These are phyloP conservation scores for Teratosphaeria pseudoeucalypti DNA, from an alignment of 2,329 filamentous ascomycete species.

Conservation along the genomic window DNA sequence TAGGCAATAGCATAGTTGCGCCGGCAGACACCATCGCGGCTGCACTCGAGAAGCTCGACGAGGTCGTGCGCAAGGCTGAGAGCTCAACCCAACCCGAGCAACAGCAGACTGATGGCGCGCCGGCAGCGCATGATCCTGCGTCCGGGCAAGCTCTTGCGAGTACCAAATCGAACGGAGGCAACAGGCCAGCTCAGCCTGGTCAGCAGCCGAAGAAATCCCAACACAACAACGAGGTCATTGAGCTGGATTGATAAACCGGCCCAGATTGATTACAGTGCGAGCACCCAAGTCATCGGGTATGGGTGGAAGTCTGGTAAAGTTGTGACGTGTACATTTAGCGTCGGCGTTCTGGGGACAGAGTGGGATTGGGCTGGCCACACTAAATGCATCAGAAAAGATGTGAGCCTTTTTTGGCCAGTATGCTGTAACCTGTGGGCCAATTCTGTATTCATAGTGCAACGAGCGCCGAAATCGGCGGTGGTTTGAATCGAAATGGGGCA, in stretches of 20 bases:
- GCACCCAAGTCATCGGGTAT: neutral
- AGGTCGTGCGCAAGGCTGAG: conserved; percentile 17
- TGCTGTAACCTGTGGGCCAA: neutral
- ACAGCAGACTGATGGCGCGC: neutral
- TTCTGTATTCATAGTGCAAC: neutral
- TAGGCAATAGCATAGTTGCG: conserved; percentile 29
- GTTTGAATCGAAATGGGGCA: neutral
- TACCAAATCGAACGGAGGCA: neutral
- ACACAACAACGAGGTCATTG: neutral
- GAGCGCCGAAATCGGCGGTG: neutral
- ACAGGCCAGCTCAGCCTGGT: neutral
- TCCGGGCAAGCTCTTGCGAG: neutral
- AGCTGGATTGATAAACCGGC: neutral
- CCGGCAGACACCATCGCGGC: conserved; percentile 25
- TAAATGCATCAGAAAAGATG: neutral
- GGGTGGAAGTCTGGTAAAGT: neutral
- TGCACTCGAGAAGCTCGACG: conserved; percentile 29
- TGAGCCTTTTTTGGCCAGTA: neutral
- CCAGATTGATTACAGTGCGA: neutral
- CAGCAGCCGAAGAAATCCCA: neutral
- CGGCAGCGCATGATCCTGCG: neutral
- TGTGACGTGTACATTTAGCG: neutral
- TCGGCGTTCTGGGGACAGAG: neutral
- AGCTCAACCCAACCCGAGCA: neutral
- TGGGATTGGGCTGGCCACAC: neutral